These are phyloP conservation scores for Fusarium concolor DNA, from an alignment of 2,329 filamentous ascomycete species.

Conservation along the genomic window DNA sequence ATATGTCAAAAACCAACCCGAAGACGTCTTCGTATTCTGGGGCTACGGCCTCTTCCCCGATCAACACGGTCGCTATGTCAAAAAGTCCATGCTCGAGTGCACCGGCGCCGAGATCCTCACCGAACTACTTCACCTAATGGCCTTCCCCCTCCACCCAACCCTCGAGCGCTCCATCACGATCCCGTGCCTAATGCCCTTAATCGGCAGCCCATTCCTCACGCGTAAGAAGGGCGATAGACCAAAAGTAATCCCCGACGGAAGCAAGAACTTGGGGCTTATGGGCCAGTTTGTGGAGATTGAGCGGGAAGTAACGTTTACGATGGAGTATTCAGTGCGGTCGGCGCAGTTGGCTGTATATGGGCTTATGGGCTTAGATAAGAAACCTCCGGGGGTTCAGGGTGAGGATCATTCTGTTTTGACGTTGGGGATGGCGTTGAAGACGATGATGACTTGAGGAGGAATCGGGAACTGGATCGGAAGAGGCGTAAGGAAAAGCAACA, in stretches of 20 bases:
- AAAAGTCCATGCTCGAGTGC: constrained; percentile 44
- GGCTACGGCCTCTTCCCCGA: constrained; percentile 46
- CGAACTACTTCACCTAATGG: constrained; percentile 42
- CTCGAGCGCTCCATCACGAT: constrained; percentile 40
- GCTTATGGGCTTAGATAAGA: constrained; percentile 41
- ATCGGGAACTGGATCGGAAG: background rate
- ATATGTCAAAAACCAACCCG: constrained; percentile 41
- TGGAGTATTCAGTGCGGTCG: constrained; percentile 46
- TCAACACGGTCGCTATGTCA: constrained; percentile 40
- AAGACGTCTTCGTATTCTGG: constrained; percentile 44
- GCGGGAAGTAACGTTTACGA: constrained; percentile 45
- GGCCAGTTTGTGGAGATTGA: constrained; percentile 47
- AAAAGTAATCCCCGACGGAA: constrained; percentile 39
- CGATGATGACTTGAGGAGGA: constrained; percentile 41
- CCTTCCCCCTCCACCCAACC: constrained; percentile 41
- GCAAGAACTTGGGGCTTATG: constrained; percentile 45
- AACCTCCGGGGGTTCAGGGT: constrained; percentile 34
- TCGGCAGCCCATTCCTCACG: constrained; percentile 44
- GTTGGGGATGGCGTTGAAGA: constrained; percentile 45
- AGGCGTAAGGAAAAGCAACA: constrained; percentile 20
- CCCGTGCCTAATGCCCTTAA: constrained; percentile 43
- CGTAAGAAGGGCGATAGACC: constrained; percentile 43
- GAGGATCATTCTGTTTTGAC: constrained; percentile 42
- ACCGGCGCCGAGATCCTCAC: constrained; percentile 44
- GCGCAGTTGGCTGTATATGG: constrained; percentile 45